Base-by-base conservation (phyloP, 371 early-diverging fungal species). In the Apophysomyces ossiformis region DNA sequence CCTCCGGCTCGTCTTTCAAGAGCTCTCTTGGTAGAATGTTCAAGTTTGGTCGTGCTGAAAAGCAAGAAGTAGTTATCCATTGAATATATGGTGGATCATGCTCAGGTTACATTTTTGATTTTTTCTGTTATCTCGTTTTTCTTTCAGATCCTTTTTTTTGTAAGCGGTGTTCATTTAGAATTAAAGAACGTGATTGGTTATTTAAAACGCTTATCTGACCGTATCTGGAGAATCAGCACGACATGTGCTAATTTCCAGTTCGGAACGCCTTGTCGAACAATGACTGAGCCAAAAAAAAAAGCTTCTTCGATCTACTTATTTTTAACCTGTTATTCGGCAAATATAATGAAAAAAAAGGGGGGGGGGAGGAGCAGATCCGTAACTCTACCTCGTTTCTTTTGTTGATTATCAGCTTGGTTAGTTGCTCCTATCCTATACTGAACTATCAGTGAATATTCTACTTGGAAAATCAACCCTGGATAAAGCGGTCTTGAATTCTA, bases 21-120 rank as follows among this genome's bases (percentile, higher is more conserved):
- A 50, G 37, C 32, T 71, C 75, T 18, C 37, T 76, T 16, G 71
- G 71, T 11, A 70, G 65, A 54, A 76, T 76, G 76, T 70, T 76
- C 64, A 57, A 66, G 46, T 71, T 75, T 57, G 75, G 75, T 7
- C 45, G 50, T 8, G 66, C 60, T 39, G 64, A 69, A 37, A 61
- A 67, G n/a, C 68, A 68, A 36, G 56, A 72, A 57, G 54, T 71
- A 41, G 47, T 60, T 39, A 71, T 67, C 71, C 71, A 71, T 71
- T 71, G 71, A 71, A 71, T 71, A 50, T 58, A 71, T 71, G 71
- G 67, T 57, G 54, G 54, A 50, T 50, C 54, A 50, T 50, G 21
- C 21, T 50, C 35, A 21, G 21, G 54, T 50, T 21, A 18, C 21
- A 16, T 50, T 50, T 50, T 50, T 50, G 54, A 50, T 50, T 18